phyloP scores from a whole-genome alignment of 2,329 filamentous ascomycete genomes.

The Aspergillus niger region DNA sequence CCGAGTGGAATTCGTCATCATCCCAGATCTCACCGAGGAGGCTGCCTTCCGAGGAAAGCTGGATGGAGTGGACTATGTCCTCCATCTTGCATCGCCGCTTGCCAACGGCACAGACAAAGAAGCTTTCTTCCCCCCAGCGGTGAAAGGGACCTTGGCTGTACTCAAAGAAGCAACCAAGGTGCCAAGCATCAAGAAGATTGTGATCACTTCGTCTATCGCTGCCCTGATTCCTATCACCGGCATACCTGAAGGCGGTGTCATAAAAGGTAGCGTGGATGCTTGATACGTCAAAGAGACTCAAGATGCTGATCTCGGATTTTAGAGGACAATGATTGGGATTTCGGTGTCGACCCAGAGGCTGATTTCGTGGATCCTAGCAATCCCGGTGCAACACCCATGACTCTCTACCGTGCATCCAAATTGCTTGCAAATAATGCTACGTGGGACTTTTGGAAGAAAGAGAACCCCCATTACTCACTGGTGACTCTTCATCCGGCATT shows the following conservation, averaged over 20 bases:
- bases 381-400: conserved; percentile 17
- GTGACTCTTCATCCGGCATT: conserved; percentile 28
- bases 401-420: conserved; percentile 29
- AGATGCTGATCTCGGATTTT: neutral
- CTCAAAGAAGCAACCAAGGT: conserved; percentile 22
- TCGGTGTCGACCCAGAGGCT: conserved; percentile 18
- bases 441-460: conserved; percentile 20
- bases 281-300: neutral
- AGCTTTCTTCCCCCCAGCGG: conserved; percentile 25
- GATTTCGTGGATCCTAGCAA: conserved; percentile 17
- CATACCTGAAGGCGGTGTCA: conserved; percentile 20
- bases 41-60: conserved; percentile 19
- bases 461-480: conserved; percentile 23
- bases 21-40: conserved; percentile 24
- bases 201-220: conserved; percentile 26
- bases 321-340: conserved; percentile 29
- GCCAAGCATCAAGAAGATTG: conserved; percentile 26
- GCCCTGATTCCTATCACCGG: conserved; percentile 22
- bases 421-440: conserved; percentile 26
- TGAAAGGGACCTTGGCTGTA: conserved; percentile 23
- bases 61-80: conserved; percentile 25
- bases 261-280: conserved; percentile 17
- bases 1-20: conserved; percentile 22
- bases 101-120: conserved; percentile 20
- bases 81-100: conserved; percentile 31